Evolutionary conservation across 2,329 filamentous ascomycete genomes (phyloP).

Genomic region (Ciborinia camelliae): DNA sequence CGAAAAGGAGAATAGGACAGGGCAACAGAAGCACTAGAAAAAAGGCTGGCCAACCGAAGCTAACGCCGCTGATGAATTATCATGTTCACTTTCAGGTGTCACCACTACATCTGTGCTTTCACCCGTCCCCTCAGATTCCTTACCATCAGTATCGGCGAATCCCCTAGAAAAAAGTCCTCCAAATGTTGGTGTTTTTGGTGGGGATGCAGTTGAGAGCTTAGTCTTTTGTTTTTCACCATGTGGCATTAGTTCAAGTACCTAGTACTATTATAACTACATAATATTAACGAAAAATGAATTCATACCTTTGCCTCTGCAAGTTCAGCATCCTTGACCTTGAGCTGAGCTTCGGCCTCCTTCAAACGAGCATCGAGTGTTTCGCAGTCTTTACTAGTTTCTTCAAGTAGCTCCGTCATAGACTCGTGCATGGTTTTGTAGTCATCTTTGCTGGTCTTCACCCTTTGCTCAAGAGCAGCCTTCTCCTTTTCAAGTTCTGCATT

Average conservation of each 20-base stretch:
- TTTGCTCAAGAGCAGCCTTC: conserved; percentile 49
- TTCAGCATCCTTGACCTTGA: conserved; percentile 58
- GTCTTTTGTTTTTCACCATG: conserved; percentile 39
- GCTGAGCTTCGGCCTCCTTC: conserved; percentile 41
- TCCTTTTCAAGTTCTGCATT: conserved; percentile 54
- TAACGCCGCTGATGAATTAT: conserved; percentile 62
- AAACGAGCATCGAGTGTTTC: conserved; percentile 41
- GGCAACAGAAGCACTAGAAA: conserved; percentile 30
- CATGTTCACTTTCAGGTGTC: conserved; percentile 57
- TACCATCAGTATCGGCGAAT: conserved; percentile 44
- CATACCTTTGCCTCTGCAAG: conserved; percentile 57
- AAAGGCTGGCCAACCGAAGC: conserved; percentile 56
- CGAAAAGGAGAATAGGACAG: conserved; percentile 8
- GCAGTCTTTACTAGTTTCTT: conserved; percentile 47
- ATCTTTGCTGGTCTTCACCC: conserved; percentile 49
- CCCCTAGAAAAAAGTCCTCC: conserved; percentile 52
- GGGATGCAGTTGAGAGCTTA: conserved; percentile 40
- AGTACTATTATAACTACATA: conserved; percentile 6
- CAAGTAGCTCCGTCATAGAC: conserved; percentile 56
- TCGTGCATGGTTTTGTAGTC: conserved; percentile 60
- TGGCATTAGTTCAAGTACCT: conserved; percentile 13
- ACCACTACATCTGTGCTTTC: conserved; percentile 28
- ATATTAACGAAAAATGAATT: conserved; percentile 1
- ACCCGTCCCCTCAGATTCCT: conserved; percentile 33
- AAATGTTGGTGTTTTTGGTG: conserved; percentile 38